These are phyloP conservation scores for Nakataea oryzae DNA, from an alignment of 2,329 filamentous ascomycete genomes.

Conservation along the genomic window DNA sequence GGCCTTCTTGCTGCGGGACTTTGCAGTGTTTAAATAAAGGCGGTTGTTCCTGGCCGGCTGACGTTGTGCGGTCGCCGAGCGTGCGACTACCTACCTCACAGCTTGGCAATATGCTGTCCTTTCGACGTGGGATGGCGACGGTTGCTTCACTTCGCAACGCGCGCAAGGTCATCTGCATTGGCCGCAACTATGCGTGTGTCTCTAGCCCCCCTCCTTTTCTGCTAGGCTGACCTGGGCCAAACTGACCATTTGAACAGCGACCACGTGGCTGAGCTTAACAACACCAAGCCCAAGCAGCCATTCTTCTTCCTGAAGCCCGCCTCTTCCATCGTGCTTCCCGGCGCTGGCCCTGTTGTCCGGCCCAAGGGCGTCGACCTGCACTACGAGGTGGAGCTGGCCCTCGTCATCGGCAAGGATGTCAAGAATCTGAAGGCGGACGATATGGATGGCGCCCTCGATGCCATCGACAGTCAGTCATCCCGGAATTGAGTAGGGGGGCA, in stretches of 20 bases:
- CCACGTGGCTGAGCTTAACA: conserved; percentile 88
- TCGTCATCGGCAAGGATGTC: conserved; percentile 76
- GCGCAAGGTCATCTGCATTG: conserved; percentile 72
- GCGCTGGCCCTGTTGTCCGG: conserved; percentile 67
- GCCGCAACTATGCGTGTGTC: conserved; percentile 83
- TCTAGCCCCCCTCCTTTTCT: neutral
- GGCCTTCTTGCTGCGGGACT: neutral
- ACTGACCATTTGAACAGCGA: conserved; percentile 44
- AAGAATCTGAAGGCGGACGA: conserved; percentile 68
- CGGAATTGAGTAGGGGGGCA: too few species aligned
- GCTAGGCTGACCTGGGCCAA: neutral
- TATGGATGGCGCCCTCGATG: conserved; percentile 63
- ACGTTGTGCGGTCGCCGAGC: neutral
- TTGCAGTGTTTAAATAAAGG: neutral
- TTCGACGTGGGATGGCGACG: conserved; percentile 20
- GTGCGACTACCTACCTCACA: neutral
- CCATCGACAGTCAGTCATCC: conserved; percentile 58
- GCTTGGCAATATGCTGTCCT: neutral
- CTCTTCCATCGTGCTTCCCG: conserved; percentile 72
- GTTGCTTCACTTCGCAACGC: conserved; percentile 31
- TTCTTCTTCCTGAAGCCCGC: conserved; percentile 99
- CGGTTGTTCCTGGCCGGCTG: neutral
- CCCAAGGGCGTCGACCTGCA: conserved; percentile 79
- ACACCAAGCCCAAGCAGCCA: conserved; percentile 77
- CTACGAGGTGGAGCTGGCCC: conserved; percentile 88